Evolutionary conservation across 441 rosid genomes (phyloP).

Genomic region (Erodium texanum): DNA sequence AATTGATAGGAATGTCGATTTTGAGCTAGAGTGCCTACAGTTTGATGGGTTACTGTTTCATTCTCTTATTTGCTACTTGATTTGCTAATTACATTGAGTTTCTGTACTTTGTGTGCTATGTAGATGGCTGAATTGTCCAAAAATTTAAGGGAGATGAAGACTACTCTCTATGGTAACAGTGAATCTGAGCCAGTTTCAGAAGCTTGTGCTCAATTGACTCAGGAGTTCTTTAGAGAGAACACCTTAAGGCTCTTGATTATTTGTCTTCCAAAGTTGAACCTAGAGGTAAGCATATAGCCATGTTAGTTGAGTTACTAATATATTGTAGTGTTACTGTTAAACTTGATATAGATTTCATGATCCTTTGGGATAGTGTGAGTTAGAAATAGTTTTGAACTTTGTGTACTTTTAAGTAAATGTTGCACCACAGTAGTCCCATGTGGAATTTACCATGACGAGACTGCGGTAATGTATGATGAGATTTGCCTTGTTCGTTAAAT

Average conservation of each 20-base stretch:
- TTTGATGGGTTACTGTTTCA: background rate
- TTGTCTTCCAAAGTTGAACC: slow-evolving; percentile 71
- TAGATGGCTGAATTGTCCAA: slow-evolving; percentile 72
- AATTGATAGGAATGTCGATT: background rate
- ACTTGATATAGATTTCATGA: background rate
- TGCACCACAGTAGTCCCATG: slow-evolving; percentile 6
- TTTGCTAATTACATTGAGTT: background rate
- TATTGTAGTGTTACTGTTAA: no score
- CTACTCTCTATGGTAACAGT: slow-evolving; percentile 78
- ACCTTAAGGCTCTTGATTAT: slow-evolving; percentile 60
- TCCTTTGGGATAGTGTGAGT: no score
- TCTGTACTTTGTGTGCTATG: background rate
- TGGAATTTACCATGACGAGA: background rate
- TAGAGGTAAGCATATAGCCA: slow-evolving; percentile 47
- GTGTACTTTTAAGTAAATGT: background rate
- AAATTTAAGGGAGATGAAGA: slow-evolving; percentile 75
- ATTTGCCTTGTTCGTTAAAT: slow-evolving; percentile 13
- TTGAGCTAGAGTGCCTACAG: background rate
- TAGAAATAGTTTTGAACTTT: background rate
- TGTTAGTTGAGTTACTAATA: background rate
- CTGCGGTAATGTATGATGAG: background rate
- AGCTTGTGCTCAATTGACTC: slow-evolving; percentile 84
- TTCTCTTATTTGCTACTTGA: background rate
- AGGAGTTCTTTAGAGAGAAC: slow-evolving; percentile 78
- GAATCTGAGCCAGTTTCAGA: slow-evolving; percentile 91